Conservation (phyloP, 352 stramenopile species). For the Plasmopara viticola region DNA sequence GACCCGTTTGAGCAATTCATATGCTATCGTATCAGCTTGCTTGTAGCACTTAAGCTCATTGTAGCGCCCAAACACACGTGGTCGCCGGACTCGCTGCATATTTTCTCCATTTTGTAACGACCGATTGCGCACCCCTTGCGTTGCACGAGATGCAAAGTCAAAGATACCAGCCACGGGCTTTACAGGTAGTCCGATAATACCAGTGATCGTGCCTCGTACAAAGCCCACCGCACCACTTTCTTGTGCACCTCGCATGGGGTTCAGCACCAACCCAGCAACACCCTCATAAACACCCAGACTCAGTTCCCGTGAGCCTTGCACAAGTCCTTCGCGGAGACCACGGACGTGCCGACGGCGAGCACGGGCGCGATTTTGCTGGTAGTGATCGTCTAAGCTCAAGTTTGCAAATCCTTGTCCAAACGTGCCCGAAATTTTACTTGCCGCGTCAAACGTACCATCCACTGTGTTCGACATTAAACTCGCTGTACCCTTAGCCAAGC, state of each 20-base stretch:
- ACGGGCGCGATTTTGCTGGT: constrained; percentile 78
- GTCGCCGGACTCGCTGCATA: constrained; percentile 69
- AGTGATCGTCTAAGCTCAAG: constrained; percentile 82
- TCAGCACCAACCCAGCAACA: constrained; percentile 72
- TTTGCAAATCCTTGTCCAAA: constrained; percentile 85
- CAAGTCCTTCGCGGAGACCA: constrained; percentile 67
- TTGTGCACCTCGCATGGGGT: constrained; percentile 75
- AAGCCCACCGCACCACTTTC: constrained; percentile 78
- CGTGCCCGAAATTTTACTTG: constrained; percentile 84
- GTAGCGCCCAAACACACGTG: constrained; percentile 84
- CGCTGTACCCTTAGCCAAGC: constrained; percentile 79
- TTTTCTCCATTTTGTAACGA: constrained; percentile 75
- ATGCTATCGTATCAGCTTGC: constrained; percentile 81
- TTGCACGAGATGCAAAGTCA: constrained; percentile 84
- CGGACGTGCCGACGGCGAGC: constrained; percentile 72
- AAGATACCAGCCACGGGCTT: constrained; percentile 86
- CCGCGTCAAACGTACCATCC: constrained; percentile 82
- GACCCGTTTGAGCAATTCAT: constrained; percentile 75
- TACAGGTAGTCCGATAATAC: constrained; percentile 80
- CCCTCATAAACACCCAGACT: constrained; percentile 82
- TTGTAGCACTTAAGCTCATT: constrained; percentile 88
- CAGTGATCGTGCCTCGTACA: constrained; percentile 79
- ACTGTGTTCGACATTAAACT: constrained; percentile 85
- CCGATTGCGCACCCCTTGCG: constrained; percentile 78
- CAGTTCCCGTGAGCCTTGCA: constrained; percentile 81